phyloP scores from a whole-genome alignment of 129 eudicot genomes.

The Daucus carota region DNA sequence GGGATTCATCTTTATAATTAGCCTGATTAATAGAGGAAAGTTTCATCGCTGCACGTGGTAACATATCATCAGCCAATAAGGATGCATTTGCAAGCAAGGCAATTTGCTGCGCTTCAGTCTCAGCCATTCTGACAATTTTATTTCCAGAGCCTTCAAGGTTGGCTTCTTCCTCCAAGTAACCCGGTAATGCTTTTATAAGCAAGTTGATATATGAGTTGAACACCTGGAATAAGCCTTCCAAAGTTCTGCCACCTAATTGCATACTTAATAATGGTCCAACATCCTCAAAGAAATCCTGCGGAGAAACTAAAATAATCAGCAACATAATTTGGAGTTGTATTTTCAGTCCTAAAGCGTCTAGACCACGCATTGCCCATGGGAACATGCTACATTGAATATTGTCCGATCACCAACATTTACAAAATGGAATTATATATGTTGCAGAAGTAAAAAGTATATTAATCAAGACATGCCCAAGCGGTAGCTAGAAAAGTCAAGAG shows the following conservation, averaged over 20 bases:
- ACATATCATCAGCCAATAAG: constrained; percentile 75
- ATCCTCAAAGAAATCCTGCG: constrained; percentile 93
- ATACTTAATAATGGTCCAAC: constrained; percentile 88
- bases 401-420: not conserved
- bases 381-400: not conserved
- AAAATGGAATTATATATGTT: not conserved
- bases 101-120: constrained; percentile 88
- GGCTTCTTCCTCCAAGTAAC: constrained; percentile 85
- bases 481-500: not conserved
- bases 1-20: constrained; percentile 59
- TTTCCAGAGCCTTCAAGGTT: constrained; percentile 61
- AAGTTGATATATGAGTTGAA: constrained; percentile 64
- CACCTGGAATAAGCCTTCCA: constrained; percentile 87
- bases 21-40: constrained; percentile 51
- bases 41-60: constrained; percentile 98
- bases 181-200: constrained; percentile 93
- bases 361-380: not conserved
- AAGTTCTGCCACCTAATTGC: constrained; percentile 91
- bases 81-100: constrained; percentile 98
- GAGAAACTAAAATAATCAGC: constrained; percentile 8
- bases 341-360: not conserved
- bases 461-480: not conserved
- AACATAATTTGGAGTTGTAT: not conserved
- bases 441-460: not conserved
- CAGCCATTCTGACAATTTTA: constrained; percentile 88